A percentile compares a stretch with the other conserved stretches of the same genome.
Evolutionary conservation across 1,139 yeast genomes (phyloP).

Genomic region (Tardiomyces digboiensis): DNA sequence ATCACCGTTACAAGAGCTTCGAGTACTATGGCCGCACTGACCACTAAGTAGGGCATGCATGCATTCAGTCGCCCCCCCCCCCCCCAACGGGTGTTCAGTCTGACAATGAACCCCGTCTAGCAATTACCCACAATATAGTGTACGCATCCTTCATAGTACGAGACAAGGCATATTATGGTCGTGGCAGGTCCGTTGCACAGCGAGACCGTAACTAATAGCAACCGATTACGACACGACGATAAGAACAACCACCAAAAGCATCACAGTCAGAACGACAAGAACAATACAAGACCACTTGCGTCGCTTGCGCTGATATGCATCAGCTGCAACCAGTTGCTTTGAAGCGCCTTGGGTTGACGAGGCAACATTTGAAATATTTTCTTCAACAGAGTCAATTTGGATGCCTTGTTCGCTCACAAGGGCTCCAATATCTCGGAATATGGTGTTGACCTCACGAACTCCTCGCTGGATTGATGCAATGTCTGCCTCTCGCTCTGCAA

Average conservation of each 20-base stretch:
- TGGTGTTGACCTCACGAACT: slow-evolving; percentile 73
- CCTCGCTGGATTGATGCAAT: slow-evolving; percentile 68
- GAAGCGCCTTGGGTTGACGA: slow-evolving; percentile 63
- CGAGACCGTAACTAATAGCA: too few species aligned
- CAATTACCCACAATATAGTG: too few species aligned
- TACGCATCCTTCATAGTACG: too few species aligned
- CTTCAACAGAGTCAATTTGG: slow-evolving; percentile 75
- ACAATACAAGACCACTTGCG: slow-evolving; percentile 69
- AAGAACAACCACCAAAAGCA: slow-evolving; percentile 34
- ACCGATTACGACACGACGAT: slow-evolving; percentile 31
- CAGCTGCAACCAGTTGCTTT: slow-evolving; percentile 60
- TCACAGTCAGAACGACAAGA: slow-evolving; percentile 38
- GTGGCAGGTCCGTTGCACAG: too few species aligned
- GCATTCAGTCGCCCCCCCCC: too few species aligned
- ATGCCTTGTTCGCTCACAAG: slow-evolving; percentile 78
- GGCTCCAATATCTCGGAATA: slow-evolving; percentile 70
- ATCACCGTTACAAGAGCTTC: too few species aligned
- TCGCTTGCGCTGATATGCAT: slow-evolving; percentile 58
- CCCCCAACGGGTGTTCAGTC: too few species aligned
- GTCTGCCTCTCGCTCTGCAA: slow-evolving; percentile 66
- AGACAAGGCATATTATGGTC: too few species aligned
- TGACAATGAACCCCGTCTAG: too few species aligned
- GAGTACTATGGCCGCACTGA: too few species aligned
- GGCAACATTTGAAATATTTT: slow-evolving; percentile 58
- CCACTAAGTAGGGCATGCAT: too few species aligned